Conservation (phyloP, 1,139 yeast species). For the Taiozyma onychis region DNA sequence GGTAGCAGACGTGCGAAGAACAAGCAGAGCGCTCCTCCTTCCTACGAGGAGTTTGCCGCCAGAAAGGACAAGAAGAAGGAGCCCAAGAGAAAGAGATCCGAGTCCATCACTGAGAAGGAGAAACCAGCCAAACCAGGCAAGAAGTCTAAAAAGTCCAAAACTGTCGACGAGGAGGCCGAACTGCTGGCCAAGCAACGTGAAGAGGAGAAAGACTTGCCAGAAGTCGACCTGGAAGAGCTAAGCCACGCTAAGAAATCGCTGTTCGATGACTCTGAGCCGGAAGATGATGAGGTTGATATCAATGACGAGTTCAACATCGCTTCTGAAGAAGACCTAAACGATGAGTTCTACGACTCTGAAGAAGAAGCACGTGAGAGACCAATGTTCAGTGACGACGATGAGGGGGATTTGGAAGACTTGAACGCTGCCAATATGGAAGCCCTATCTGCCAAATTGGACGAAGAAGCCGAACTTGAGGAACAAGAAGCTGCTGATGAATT, state of each 20-base stretch:
- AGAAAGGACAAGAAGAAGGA: constrained; percentile 44
- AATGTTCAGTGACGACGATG: constrained; percentile 79
- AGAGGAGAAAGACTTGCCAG: constrained; percentile 47
- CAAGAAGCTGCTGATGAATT: constrained; percentile 76
- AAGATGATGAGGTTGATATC: constrained; percentile 41
- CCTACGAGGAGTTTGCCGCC: constrained; percentile 73
- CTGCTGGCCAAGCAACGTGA: constrained; percentile 29
- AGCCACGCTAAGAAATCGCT: constrained; percentile 65
- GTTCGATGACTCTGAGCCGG: constrained; percentile 69
- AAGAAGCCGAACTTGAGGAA: constrained; percentile 67
- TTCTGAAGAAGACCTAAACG: constrained; percentile 41
- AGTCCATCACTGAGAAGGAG: constrained; percentile 19
- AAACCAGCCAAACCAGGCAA: background rate
- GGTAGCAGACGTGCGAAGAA: constrained; percentile 84
- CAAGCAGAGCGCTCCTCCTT: constrained; percentile 87
- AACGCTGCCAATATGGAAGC: constrained; percentile 89
- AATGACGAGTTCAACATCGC: constrained; percentile 55
- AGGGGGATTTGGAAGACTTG: constrained; percentile 70
- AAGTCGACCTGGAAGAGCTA: constrained; percentile 60
- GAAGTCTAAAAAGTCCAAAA: constrained; percentile 18
- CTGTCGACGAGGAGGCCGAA: constrained; percentile 25
- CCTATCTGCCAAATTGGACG: constrained; percentile 61
- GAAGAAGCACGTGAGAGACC: constrained; percentile 58
- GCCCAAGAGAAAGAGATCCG: constrained; percentile 27
- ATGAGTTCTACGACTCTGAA: constrained; percentile 43